Evolutionary conservation across 2,329 filamentous ascomycete genomes (phyloP).

Genomic region (Metarhizium guizhouense): DNA sequence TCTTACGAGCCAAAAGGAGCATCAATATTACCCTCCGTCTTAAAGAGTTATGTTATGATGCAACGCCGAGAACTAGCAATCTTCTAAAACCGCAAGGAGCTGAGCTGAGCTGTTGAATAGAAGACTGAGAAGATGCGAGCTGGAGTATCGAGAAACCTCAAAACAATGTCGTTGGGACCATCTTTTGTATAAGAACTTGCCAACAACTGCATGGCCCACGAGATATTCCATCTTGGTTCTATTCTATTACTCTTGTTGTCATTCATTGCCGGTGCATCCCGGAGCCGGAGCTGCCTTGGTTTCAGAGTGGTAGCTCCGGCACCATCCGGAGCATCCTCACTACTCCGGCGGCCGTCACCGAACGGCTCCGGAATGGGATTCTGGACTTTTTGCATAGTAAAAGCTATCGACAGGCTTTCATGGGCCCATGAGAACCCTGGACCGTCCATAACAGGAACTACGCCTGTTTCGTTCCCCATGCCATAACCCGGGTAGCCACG

Average conservation of each 20-base stretch:
- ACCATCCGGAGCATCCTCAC: conserved; percentile 1
- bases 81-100: neutral
- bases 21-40: neutral
- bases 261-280: neutral
- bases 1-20: neutral
- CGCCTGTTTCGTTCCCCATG: neutral
- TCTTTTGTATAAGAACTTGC: neutral
- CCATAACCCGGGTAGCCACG: neutral
- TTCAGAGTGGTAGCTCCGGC: conserved; percentile 4
- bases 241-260: neutral
- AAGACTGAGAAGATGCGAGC: neutral
- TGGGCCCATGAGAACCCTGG: neutral
- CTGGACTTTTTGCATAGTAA: neutral
- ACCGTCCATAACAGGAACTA: neutral
- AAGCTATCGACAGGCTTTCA: neutral
- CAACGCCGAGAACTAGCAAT: neutral
- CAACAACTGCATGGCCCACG: neutral
- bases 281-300: neutral
- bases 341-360: conserved; percentile 1
- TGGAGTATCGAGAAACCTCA: neutral
- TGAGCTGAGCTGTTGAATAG: neutral
- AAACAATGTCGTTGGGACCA: neutral
- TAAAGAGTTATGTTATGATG: neutral
- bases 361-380: conserved; percentile 6
- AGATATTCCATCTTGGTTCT: neutral